These are phyloP conservation scores for Aspergillus brasiliensis DNA, from an alignment of 2,329 filamentous ascomycete genomes.

Conservation along the genomic window DNA sequence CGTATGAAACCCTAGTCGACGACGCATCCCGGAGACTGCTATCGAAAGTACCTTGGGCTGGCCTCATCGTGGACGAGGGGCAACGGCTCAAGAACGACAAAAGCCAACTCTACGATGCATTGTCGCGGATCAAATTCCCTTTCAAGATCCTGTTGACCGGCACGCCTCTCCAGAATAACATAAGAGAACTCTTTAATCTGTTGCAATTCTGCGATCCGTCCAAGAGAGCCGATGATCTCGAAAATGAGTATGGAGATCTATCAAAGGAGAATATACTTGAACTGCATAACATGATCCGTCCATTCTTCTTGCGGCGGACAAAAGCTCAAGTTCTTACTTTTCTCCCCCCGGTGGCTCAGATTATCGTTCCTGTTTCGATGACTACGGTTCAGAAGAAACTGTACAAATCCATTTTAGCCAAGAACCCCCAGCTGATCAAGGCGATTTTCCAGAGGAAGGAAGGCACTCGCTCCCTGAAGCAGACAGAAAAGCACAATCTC, in stretches of 20 bases:
- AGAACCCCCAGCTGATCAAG: conserved; percentile 85
- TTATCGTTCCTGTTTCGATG: conserved; percentile 96
- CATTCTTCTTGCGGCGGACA: conserved; percentile 72
- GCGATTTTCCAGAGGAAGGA: conserved; percentile 73
- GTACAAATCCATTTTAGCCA: conserved; percentile 88
- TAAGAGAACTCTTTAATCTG: conserved; percentile 92
- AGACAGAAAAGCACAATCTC: conserved; percentile 73
- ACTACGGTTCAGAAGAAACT: conserved; percentile 89
- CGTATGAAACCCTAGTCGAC: conserved; percentile 85
- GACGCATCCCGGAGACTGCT: conserved; percentile 68
- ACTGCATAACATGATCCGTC: conserved; percentile 80
- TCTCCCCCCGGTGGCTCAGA: conserved; percentile 87
- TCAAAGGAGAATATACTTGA: conserved; percentile 79
- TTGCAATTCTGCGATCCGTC: conserved; percentile 84
- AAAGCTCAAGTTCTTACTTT: conserved; percentile 91
- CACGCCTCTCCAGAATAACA: conserved; percentile 83
- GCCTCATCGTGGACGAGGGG: conserved; percentile 90
- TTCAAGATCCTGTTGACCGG: conserved; percentile 85
- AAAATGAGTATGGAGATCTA: conserved; percentile 74
- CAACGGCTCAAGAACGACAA: conserved; percentile 94
- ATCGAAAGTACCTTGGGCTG: conserved; percentile 75
- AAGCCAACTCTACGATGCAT: conserved; percentile 74
- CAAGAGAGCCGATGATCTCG: conserved; percentile 70
- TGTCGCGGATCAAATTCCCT: conserved; percentile 72
- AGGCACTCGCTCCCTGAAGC: conserved; percentile 56